phyloP scores from a whole-genome alignment of 169 alveolate species.

The Theileria annulata region DNA sequence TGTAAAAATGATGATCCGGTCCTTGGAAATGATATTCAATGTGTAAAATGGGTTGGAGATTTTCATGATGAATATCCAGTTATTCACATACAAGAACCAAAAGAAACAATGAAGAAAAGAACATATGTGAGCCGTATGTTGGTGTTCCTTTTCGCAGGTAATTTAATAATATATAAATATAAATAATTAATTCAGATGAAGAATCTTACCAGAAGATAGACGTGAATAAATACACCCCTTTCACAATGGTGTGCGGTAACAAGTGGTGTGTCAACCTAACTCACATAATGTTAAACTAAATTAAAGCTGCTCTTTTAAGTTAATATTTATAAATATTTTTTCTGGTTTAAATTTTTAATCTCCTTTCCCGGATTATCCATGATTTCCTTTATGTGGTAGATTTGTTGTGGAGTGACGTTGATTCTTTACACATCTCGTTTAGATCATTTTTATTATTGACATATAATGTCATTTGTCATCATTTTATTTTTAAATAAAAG shows the following conservation, averaged over 20 bases:
- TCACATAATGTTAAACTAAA: conserved; percentile 70
- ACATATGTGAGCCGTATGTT: conserved; percentile 87
- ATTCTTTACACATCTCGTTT: conserved; percentile 14
- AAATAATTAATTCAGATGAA: conserved; percentile 71
- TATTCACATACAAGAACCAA: conserved; percentile 81
- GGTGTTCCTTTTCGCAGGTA: conserved; percentile 88
- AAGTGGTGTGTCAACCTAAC: conserved; percentile 86
- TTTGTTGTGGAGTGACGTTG: conserved; percentile 8
- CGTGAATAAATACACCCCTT: conserved; percentile 82
- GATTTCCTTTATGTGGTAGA: conserved; percentile 10
- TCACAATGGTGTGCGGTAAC: conserved; percentile 87
- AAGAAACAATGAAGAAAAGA: conserved; percentile 79
- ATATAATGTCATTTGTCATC: background rate
- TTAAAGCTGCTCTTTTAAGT: background rate
- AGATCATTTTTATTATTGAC: background rate
- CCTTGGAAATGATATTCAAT: conserved; percentile 84
- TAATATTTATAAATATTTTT: conserved; percentile 5
- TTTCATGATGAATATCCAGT: conserved; percentile 85
- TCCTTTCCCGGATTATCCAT: background rate
- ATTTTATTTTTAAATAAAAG: conserved; percentile 8
- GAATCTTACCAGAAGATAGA: conserved; percentile 86
- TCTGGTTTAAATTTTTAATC: conserved; percentile 2
- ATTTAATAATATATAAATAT: background rate
- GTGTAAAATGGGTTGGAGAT: conserved; percentile 88
- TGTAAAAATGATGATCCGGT: conserved; percentile 85